phyloP scores from a whole-genome alignment of 805 yeast species.

The Candida sanyiensis region DNA sequence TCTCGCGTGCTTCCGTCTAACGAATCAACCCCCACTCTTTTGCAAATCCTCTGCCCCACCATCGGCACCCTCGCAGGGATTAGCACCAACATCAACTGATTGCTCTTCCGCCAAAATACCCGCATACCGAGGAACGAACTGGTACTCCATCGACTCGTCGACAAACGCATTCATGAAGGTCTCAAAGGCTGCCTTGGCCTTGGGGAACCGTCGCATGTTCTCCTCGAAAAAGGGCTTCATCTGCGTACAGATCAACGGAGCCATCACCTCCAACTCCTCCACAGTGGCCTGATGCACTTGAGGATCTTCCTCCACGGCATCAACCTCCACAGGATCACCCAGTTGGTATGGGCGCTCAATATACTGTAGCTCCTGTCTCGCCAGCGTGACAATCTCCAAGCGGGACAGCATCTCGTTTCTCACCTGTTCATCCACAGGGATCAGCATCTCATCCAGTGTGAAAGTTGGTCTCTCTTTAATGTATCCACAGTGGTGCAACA shows the following conservation, averaged over 20 bases:
- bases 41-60: too few relatives aligned
- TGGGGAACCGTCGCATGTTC: conserved; percentile 12
- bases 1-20: too few relatives aligned
- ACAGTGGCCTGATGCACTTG: not conserved
- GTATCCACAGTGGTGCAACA: conserved; percentile 7
- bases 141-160: conserved; percentile 9
- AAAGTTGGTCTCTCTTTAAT: conserved; percentile 9
- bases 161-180: conserved; percentile 13
- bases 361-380: conserved; percentile 10
- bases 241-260: conserved; percentile 12
- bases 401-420: conserved; percentile 29
- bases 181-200: conserved; percentile 11
- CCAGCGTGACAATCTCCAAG: conserved; percentile 27
- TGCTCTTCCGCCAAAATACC: too few relatives aligned
- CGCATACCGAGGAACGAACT: too few relatives aligned
- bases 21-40: too few relatives aligned
- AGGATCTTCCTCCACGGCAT: not conserved
- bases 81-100: too few relatives aligned
- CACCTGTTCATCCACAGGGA: conserved; percentile 34
- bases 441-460: conserved; percentile 28
- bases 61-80: too few relatives aligned
- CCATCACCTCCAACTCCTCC: conserved; percentile 7
- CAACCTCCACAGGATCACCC: not conserved
- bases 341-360: conserved; percentile 5
- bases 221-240: conserved; percentile 14